Base-by-base conservation (phyloP, 768 basidiomycete species). In the Boletus subparvulus region DNA sequence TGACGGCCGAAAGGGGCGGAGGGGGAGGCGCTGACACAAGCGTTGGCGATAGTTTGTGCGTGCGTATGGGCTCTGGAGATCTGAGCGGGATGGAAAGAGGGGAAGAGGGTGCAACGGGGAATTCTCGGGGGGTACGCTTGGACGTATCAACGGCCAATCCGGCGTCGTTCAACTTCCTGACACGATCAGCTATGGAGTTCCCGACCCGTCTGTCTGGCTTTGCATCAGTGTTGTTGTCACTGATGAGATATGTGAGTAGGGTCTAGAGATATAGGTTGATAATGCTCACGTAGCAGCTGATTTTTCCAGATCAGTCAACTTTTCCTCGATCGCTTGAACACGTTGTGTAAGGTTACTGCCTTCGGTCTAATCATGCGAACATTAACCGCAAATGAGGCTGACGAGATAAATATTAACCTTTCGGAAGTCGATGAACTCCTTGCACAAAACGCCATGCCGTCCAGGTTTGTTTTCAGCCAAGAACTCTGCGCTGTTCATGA, bases 151-250 rank as follows among this genome's bases (percentile, higher is more conserved):
- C 78, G 12, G 79, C 75, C 66, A 94, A 71, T 2, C 94, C 94
- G 46, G 82, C 85, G 56, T 83, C 84, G 66, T 87, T 81, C 19
- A 96, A 73, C 16, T 88, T 84, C 61, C 81, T 84, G 73, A 94
- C 80, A 48, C 94, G 83, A 74, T 93, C 92, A 26, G 88, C 88
- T 56, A 96, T 91, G 48, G 83, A 86, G 7, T 78, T 84, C n/a
- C 84, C 86, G 3, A 80, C 63, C 57, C 78, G 78, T 50, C 62
- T 72, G 41, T 76, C 74, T 16, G 78, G 70, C 37, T 73, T 79
- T 32, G 55, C 77, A 43, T 62, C 60, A 33, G 59, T 12, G 36
- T 42, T 52, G 26, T 52, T 51, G 33, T 55, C 52, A 48, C 65
- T 70, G 48, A 43, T 57, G 46, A 36, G 28, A 13, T 46, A 37